Evolutionary conservation across 2,329 filamentous ascomycete species (phyloP).

Genomic region (Fusarium sp.): DNA sequence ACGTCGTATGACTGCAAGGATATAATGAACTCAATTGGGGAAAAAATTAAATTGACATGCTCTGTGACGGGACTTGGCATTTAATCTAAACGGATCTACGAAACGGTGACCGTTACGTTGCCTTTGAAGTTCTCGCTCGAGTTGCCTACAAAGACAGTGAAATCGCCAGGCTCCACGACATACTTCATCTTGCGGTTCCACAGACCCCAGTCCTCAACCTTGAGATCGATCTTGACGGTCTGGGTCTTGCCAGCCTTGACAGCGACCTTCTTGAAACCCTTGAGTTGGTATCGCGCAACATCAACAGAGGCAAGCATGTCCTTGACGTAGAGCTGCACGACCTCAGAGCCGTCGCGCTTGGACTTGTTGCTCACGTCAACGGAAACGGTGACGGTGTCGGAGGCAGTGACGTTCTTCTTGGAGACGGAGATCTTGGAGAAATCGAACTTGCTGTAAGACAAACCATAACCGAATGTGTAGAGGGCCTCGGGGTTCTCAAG

Average conservation of each 20-base stretch:
- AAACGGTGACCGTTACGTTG: constrained; percentile 67
- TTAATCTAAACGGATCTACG: not conserved
- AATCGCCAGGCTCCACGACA: constrained; percentile 78
- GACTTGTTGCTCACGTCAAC: constrained; percentile 72
- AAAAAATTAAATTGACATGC: not conserved
- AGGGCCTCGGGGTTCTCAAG: constrained; percentile 68
- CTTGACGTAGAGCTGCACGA: constrained; percentile 75
- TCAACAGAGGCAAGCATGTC: constrained; percentile 72
- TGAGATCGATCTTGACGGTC: constrained; percentile 61
- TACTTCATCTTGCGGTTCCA: constrained; percentile 75
- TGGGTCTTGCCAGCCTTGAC: constrained; percentile 70
- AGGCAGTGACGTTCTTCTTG: constrained; percentile 56
- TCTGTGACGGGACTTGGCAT: not conserved
- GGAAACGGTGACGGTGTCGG: constrained; percentile 67
- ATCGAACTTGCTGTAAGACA: constrained; percentile 72
- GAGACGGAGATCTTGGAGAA: constrained; percentile 67
- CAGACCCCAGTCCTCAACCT: constrained; percentile 68
- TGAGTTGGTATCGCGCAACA: constrained; percentile 72
- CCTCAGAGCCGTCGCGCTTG: constrained; percentile 69
- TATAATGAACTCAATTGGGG: not conserved
- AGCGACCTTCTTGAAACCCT: constrained; percentile 74
- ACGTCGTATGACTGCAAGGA: not conserved
- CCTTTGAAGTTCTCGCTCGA: constrained; percentile 67
- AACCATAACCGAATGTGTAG: constrained; percentile 75
- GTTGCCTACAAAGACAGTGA: constrained; percentile 71